phyloP scores from a whole-genome alignment of 2,329 filamentous ascomycete genomes.

The Fusarium sarcochroum region DNA sequence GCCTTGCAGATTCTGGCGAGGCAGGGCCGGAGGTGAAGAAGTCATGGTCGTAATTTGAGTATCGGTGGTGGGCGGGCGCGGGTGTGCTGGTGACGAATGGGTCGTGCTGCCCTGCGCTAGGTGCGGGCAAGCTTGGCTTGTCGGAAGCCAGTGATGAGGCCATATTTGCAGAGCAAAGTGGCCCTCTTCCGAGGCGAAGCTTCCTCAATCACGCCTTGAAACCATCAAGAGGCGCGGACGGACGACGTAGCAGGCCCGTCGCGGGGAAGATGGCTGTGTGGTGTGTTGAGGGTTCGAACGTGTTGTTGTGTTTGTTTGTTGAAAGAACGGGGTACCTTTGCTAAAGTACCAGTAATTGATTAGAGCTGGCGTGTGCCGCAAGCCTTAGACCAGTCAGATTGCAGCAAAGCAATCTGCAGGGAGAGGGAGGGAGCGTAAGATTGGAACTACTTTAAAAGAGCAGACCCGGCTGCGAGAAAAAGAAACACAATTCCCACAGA shows the following conservation, averaged over 20 bases:
- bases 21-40: constrained; percentile 82
- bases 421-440: constrained; percentile 41
- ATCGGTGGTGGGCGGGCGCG: constrained; percentile 72
- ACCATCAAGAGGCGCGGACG: constrained; percentile 48
- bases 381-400: constrained; percentile 38
- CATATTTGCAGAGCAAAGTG: constrained; percentile 54
- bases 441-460: constrained; percentile 42
- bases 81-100: constrained; percentile 69
- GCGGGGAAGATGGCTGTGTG: constrained; percentile 36
- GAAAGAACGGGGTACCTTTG: constrained; percentile 33
- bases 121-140: constrained; percentile 58
- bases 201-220: constrained; percentile 47
- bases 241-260: constrained; percentile 48
- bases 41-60: constrained; percentile 86
- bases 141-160: constrained; percentile 60
- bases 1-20: constrained; percentile 85
- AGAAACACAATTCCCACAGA: constrained; percentile 33
- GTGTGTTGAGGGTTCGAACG: constrained; percentile 29
- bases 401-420: constrained; percentile 43
- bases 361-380: constrained; percentile 44
- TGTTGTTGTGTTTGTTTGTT: constrained; percentile 44
- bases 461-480: constrained; percentile 48
- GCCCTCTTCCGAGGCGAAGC: constrained; percentile 40
- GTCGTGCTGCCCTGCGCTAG: constrained; percentile 60
- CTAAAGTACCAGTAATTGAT: constrained; percentile 41